phyloP scores from a whole-genome alignment of 1,284 basidiomycete species.

The Melampsora americana region DNA sequence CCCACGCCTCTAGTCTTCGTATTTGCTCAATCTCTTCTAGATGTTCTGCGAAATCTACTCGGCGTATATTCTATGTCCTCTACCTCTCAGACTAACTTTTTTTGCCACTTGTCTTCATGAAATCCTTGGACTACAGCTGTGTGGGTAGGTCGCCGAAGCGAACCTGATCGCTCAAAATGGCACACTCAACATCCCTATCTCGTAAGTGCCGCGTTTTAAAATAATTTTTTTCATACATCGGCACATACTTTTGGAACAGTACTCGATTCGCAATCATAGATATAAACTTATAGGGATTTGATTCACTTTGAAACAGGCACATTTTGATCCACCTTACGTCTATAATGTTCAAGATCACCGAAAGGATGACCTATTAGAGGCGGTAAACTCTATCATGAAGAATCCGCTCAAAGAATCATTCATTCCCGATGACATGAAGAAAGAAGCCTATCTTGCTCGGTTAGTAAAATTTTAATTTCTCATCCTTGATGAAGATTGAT shows the following conservation, averaged over 20 bases:
- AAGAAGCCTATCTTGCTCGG: not conserved
- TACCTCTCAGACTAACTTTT: not conserved
- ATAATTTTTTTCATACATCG: not conserved
- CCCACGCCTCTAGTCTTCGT: not conserved
- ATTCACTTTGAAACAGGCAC: not conserved
- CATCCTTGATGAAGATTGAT: not conserved
- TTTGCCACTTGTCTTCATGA: not conserved
- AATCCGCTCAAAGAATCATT: constrained; percentile 6
- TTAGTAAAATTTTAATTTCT: not conserved
- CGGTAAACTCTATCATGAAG: not conserved
- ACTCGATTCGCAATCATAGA: no score
- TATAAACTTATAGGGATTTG: no score
- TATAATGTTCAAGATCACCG: constrained; percentile 7
- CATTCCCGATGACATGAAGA: constrained; percentile 3
- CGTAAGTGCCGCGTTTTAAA: not conserved
- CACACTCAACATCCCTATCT: constrained; percentile 7
- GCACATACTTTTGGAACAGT: no score
- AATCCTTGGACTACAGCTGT: constrained; percentile 5
- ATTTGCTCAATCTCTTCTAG: no score
- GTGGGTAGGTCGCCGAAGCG: not conserved
- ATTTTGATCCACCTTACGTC: constrained; percentile 17
- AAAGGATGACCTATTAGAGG: not conserved
- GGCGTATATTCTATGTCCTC: not conserved
- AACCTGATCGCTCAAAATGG: constrained; percentile 13
- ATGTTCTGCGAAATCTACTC: no score